A percentile compares a stretch with the other conserved stretches of the same genome.
phyloP scores from a whole-genome alignment of 495 filamentous ascomycete genomes.

The Hyphodiscus hymeniophilus region DNA sequence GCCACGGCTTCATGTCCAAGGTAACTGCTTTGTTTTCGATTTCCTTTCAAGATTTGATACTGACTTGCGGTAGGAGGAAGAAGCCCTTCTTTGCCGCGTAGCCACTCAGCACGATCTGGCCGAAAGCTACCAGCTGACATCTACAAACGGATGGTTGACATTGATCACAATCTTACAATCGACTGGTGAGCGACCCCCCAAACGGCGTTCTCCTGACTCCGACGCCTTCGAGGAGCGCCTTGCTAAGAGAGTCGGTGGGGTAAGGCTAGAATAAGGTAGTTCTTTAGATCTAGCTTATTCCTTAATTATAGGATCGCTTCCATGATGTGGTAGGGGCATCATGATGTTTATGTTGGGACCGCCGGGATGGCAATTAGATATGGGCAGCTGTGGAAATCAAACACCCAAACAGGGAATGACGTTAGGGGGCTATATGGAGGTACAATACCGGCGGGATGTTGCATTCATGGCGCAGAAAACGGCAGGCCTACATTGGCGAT shows the following conservation, averaged over 20 bases:
- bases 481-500: neutral
- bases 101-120: slow-evolving; percentile 69
- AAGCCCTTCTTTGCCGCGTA: slow-evolving; percentile 74
- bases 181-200: slow-evolving; percentile 92
- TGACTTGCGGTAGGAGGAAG: slow-evolving; percentile 63
- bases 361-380: neutral
- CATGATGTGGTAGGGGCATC: neutral
- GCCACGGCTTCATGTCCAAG: slow-evolving; percentile 73
- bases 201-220: slow-evolving; percentile 53
- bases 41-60: neutral
- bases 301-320: slow-evolving; percentile 16
- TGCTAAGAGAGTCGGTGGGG: slow-evolving; percentile 98
- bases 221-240: slow-evolving; percentile 54
- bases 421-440: neutral
- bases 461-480: slow-evolving; percentile 16
- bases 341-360: neutral
- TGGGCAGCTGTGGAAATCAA: neutral
- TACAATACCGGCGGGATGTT: neutral
- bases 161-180: slow-evolving; percentile 86
- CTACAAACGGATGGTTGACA: slow-evolving; percentile 85
- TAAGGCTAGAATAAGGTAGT: slow-evolving; percentile 63
- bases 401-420: neutral
- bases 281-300: slow-evolving; percentile 14
- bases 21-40: slow-evolving; percentile 36
- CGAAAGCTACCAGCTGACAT: slow-evolving; percentile 71